phyloP scores from a whole-genome alignment of 208 protist genomes.

The Porcisia deanei region DNA sequence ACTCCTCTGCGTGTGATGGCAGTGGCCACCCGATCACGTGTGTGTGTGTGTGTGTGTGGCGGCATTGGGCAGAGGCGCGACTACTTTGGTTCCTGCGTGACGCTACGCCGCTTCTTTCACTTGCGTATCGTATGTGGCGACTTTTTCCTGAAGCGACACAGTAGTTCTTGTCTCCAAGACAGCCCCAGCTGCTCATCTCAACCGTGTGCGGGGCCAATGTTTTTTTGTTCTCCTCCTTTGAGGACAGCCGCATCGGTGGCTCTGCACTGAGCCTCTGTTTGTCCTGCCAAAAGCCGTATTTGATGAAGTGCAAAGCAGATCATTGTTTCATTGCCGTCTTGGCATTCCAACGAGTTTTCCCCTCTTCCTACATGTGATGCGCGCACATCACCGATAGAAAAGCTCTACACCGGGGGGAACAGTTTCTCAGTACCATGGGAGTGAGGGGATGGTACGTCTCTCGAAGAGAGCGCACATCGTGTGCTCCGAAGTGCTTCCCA shows the following conservation, averaged over 20 bases:
- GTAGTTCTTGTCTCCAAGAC: not conserved
- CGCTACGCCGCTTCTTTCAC: not conserved
- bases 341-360: no score
- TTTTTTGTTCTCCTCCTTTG: not conserved
- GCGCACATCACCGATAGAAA: no score
- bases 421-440: not conserved
- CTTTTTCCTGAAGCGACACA: not conserved
- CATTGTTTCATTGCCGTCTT: no score
- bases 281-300: not conserved
- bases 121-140: not conserved
- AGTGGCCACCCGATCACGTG: not conserved
- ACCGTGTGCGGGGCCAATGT: not conserved
- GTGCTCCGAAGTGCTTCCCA: conserved; percentile 52
- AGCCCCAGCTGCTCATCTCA: not conserved
- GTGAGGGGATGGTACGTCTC: conserved; percentile 16
- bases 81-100: not conserved
- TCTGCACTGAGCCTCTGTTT: not conserved
- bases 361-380: no score
- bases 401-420: conserved; percentile 11
- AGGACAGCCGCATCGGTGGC: not conserved
- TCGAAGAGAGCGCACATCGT: conserved; percentile 29
- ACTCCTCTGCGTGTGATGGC: not conserved
- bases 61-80: not conserved
- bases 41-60: not conserved
- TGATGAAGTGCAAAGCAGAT: no score